These are phyloP conservation scores for Elsinoe batatas DNA, from an alignment of 2,329 filamentous ascomycete species.

Conservation along the genomic window DNA sequence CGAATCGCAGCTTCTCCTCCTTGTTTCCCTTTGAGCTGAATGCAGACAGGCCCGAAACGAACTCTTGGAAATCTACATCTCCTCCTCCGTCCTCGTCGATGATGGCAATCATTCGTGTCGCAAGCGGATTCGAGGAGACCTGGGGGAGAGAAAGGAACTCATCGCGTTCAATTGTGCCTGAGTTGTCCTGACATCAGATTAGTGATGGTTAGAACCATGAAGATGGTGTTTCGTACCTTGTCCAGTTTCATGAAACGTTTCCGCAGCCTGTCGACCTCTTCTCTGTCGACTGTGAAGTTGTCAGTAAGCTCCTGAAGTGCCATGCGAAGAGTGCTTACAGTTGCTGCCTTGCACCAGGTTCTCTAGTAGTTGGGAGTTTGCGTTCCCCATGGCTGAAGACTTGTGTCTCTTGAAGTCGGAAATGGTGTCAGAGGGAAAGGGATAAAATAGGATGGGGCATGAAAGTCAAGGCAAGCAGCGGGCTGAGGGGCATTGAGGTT, in stretches of 20 bases:
- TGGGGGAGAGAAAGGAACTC: slow-evolving; percentile 96
- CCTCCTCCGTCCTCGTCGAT: slow-evolving; percentile 98
- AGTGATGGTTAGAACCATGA: background rate
- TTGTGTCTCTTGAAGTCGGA: slow-evolving; percentile 12
- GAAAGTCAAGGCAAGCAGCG: slow-evolving; percentile 19
- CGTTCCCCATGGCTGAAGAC: slow-evolving; percentile 39
- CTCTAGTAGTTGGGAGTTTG: slow-evolving; percentile 66
- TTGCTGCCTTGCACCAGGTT: slow-evolving; percentile 95
- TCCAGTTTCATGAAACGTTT: slow-evolving; percentile 99
- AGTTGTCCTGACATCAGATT: slow-evolving; percentile 67
- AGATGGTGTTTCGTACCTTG: slow-evolving; percentile 52
- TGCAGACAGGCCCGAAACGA: slow-evolving; percentile 86
- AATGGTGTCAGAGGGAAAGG: slow-evolving; percentile 5
- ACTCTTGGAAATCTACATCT: slow-evolving; percentile 97
- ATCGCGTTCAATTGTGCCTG: slow-evolving; percentile 94
- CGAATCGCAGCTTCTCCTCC: slow-evolving; percentile 94
- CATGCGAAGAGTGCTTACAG: slow-evolving; percentile 49
- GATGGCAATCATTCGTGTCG: slow-evolving; percentile 97
- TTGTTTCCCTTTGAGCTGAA: slow-evolving; percentile 99
- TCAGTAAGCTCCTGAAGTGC: slow-evolving; percentile 11
- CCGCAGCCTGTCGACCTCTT: slow-evolving; percentile 88
- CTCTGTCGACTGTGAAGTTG: slow-evolving; percentile 68
- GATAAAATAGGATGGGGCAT: background rate
- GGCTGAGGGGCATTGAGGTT: slow-evolving; percentile 7
- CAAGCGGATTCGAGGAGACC: slow-evolving; percentile 94